Conservation (phyloP, 2,329 filamentous ascomycete genomes). For the Xylariaceae sp. region DNA sequence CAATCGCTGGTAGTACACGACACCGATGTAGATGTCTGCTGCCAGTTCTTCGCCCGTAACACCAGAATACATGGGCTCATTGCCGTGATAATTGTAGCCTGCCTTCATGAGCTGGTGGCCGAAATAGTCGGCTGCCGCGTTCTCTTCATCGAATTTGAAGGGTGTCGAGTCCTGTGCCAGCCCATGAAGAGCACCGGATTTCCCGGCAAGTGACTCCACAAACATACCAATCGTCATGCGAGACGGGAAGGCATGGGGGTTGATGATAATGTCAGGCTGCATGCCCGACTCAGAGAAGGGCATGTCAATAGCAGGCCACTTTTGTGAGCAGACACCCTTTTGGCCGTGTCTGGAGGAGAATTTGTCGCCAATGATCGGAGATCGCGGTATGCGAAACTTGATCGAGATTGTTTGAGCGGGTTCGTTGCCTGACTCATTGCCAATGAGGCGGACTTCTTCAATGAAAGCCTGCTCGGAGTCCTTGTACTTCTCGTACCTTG, state of each 20-base stretch:
- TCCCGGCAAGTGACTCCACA: conserved; percentile 92
- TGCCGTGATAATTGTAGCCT: conserved; percentile 96
- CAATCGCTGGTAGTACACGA: conserved; percentile 97
- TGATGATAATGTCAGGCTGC: conserved; percentile 97
- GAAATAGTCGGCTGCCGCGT: conserved; percentile 91
- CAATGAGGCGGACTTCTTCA: conserved; percentile 88
- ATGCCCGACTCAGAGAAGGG: conserved; percentile 96
- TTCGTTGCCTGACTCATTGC: conserved; percentile 76
- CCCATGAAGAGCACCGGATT: conserved; percentile 89
- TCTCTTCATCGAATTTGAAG: conserved; percentile 88
- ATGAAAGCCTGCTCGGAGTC: conserved; percentile 83
- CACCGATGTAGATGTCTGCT: conserved; percentile 92
- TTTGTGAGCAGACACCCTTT: conserved; percentile 94
- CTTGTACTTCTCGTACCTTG: conserved; percentile 91
- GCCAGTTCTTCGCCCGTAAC: conserved; percentile 92
- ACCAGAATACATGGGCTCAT: conserved; percentile 97
- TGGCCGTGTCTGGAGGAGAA: conserved; percentile 98
- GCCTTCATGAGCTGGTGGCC: conserved; percentile 92
- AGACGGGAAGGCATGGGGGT: conserved; percentile 97
- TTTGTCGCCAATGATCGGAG: conserved; percentile 94
- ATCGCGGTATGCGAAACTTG: conserved; percentile 87
- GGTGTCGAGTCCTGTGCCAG: conserved; percentile 95
- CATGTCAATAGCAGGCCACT: conserved; percentile 92
- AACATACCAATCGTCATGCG: conserved; percentile 99
- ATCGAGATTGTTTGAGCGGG: conserved; percentile 84